These are phyloP conservation scores for Trametes hirsuta DNA, from an alignment of 1,284 basidiomycete species.

Conservation along the genomic window DNA sequence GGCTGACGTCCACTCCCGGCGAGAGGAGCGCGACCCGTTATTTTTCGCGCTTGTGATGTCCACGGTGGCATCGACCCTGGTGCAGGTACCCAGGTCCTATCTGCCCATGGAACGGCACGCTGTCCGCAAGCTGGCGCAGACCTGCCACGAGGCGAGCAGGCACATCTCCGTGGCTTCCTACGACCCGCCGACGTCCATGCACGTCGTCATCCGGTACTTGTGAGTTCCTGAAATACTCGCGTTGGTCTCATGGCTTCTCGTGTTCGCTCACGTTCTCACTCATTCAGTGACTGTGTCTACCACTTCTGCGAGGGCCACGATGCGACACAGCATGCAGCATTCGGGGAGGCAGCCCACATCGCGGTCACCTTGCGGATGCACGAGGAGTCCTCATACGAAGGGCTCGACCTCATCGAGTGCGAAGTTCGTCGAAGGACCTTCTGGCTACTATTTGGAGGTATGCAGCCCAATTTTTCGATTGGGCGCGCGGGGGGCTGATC, in stretches of 20 bases:
- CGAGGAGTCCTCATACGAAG: conserved; percentile 80
- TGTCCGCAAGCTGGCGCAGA: conserved; percentile 77
- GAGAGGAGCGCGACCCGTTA: conserved; percentile 83
- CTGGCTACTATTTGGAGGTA: conserved; percentile 85
- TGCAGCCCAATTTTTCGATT: conserved; percentile 29
- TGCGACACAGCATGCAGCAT: conserved; percentile 82
- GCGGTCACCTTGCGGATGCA: conserved; percentile 82
- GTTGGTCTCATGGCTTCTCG: conserved; percentile 8
- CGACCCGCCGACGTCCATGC: conserved; percentile 80
- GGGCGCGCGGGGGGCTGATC: conserved; percentile 13
- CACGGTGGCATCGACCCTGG: conserved; percentile 80
- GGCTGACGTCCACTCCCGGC: conserved; percentile 74
- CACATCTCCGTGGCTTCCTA: conserved; percentile 79
- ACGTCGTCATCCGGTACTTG: conserved; percentile 85
- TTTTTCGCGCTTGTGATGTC: conserved; percentile 89
- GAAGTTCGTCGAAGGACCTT: conserved; percentile 82
- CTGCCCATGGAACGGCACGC: conserved; percentile 79
- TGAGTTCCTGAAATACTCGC: conserved; percentile 43
- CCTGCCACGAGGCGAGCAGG: conserved; percentile 79
- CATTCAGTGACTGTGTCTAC: conserved; percentile 71
- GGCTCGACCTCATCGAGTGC: conserved; percentile 81
- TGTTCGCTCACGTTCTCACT: conserved; percentile 12
- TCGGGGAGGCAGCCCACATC: conserved; percentile 82
- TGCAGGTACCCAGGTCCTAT: conserved; percentile 81
- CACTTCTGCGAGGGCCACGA: conserved; percentile 88